phyloP scores from a whole-genome alignment of 2,329 filamentous ascomycete genomes.

The Aspergillus novoparasiticus region DNA sequence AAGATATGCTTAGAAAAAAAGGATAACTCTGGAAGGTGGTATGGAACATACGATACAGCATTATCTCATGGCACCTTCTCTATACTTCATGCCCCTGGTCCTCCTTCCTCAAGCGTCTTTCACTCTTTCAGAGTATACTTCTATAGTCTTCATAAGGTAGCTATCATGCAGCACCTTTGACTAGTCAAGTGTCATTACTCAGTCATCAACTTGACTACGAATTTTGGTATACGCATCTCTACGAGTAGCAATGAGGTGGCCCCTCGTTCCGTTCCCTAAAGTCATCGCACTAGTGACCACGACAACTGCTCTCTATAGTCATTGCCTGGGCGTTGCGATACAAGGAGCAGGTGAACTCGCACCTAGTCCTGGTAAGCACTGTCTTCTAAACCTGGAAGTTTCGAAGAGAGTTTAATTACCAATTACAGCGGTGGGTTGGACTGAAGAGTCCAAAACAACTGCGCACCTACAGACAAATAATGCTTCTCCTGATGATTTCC shows the following conservation, averaged over 20 bases:
- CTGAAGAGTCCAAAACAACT: conserved; percentile 8
- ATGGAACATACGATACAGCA: not conserved
- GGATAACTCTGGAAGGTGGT: not conserved
- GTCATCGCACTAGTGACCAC: not conserved
- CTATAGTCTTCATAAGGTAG: not conserved
- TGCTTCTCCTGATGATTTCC: conserved; percentile 29
- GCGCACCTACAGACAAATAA: conserved; percentile 4
- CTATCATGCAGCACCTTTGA: not conserved
- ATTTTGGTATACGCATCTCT: not conserved
- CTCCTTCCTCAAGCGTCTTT: not conserved
- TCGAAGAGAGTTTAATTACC: too few species aligned
- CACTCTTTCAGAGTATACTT: not conserved
- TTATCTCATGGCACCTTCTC: not conserved
- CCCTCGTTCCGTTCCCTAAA: not conserved
- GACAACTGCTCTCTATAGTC: not conserved
- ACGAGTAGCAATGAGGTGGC: not conserved
- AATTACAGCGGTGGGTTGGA: not conserved
- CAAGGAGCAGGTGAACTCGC: not conserved
- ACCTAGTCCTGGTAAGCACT: not conserved
- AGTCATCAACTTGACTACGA: not conserved
- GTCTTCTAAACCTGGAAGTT: not conserved
- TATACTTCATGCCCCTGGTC: not conserved
- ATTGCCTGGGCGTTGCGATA: not conserved
- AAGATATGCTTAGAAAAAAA: not conserved
- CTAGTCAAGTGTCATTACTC: not conserved